phyloP scores from a whole-genome alignment of 176 grass and related monocot genomes.

The Elaeis guineensis region DNA sequence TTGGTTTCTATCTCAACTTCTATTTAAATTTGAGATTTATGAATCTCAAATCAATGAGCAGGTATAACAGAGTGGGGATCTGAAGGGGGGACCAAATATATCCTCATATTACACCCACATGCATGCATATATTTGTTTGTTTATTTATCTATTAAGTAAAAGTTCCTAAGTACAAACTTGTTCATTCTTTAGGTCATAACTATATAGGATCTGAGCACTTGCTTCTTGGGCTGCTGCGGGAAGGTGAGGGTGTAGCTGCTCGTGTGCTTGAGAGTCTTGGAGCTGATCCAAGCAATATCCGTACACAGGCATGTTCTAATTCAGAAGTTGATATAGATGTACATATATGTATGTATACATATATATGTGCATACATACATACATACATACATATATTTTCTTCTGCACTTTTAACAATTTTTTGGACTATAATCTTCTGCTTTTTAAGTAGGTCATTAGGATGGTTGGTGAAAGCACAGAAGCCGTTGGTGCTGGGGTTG shows the following conservation, averaged over 20 bases:
- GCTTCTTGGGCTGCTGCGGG: slow-evolving; percentile 85
- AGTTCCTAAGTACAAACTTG: neutral
- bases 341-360: too few relatives aligned
- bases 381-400: too few relatives aligned
- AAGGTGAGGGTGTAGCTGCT: slow-evolving; percentile 89
- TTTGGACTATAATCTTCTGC: neutral
- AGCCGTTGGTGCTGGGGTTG: slow-evolving; percentile 89
- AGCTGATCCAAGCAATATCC: slow-evolving; percentile 81
- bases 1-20: too few relatives aligned
- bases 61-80: too few relatives aligned
- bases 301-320: slow-evolving; percentile 49
- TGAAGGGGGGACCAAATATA: too few relatives aligned
- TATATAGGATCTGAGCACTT: slow-evolving; percentile 97
- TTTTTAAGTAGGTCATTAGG: slow-evolving; percentile 56
- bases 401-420: neutral
- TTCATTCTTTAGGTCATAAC: slow-evolving; percentile 63
- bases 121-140: neutral
- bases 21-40: too few relatives aligned
- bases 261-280: slow-evolving; percentile 81
- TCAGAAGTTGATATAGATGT: too few relatives aligned
- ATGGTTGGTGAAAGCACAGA: slow-evolving; percentile 95
- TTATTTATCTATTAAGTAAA: neutral
- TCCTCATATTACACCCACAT: too few relatives aligned
- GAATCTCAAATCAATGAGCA: too few relatives aligned
- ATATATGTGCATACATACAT: too few relatives aligned